Evolutionary conservation across 106 monocot genomes (phyloP), one percentile per base, ranked within the genome.

Genomic region (Dioscorea zingiberensis): DNA sequence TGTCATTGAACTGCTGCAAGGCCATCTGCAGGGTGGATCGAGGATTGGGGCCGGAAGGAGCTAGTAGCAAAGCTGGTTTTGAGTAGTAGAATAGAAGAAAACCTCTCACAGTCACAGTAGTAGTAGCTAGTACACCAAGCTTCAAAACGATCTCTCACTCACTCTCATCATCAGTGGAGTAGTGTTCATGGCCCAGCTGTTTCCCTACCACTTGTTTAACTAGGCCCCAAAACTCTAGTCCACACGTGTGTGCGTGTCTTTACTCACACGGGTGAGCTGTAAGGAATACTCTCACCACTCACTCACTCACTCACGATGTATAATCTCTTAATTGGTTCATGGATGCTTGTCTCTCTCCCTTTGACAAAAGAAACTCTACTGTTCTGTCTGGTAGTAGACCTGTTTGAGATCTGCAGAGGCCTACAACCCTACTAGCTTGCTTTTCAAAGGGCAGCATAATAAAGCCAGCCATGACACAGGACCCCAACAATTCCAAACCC

Each of bases 321-420:
- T 23, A n/a, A 7, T 19, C 51, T 19, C 15, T 16, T 19, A 51
- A 51, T 51, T 51, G 19, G 19, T 51, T 7, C 44, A 63, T 47
- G 25, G 48, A 47, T 70, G 60, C 51, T 4, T 64, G 64, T 73
- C 55, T 17, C 53, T 64, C 44, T 64, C 64, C 53, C 55, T 32
- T 57, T 57, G 64, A 57, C 73, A 73, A 73, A 62, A 62, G 68
- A 69, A 69, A 44, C 68, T 55, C 55, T 38, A 72, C 44, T 73
- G 55, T 64, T 28, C 44, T 64, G 73, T 73, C 64, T 64, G 55
- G 1, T 73, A 57, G 73, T 54, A 38, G 38, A 38, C 38, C 38
- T 38, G 38, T 38, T 25, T 29, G 73, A 65, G 56, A 54, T 38
- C 38, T 23, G n/a, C 73, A 64, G 55, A 64, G 56, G 47, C 55